phyloP scores from a whole-genome alignment of 23 red algal species.

The Pyropia haitanensis region DNA sequence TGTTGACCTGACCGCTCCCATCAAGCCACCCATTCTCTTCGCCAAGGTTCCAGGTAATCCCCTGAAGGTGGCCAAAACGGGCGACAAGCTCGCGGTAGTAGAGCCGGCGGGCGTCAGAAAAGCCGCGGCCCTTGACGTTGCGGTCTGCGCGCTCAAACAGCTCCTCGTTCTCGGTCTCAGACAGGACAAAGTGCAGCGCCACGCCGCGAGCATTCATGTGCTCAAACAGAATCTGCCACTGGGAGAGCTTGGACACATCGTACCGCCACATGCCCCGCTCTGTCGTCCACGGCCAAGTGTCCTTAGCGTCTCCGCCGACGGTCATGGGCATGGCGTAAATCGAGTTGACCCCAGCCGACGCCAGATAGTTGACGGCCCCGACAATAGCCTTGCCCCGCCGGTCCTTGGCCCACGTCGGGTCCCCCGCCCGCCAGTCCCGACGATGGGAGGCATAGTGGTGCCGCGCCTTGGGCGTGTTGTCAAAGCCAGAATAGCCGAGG shows the following conservation, averaged over 20 bases:
- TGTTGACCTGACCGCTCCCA: constrained; percentile 7
- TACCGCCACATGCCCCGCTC: constrained; percentile 11
- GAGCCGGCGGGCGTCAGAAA: constrained; percentile 14
- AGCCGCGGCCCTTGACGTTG: constrained; percentile 13
- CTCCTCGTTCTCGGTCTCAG: constrained; percentile 37
- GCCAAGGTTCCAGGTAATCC: constrained; percentile 20
- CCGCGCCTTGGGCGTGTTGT: constrained; percentile 2
- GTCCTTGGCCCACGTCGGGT: constrained; percentile 22
- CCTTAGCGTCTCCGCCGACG: constrained; percentile 31
- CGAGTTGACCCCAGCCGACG: constrained; percentile 22
- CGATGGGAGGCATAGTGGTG: constrained; percentile 3
- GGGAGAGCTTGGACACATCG: constrained; percentile 39
- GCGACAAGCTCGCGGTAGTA: constrained; percentile 55
- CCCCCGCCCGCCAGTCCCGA: constrained; percentile 35
- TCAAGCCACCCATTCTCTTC: constrained; percentile 49
- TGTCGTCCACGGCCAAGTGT: constrained; percentile 31
- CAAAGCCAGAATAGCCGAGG: constrained; percentile 8
- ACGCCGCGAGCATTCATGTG: constrained; percentile 29
- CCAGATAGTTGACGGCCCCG: constrained; percentile 45
- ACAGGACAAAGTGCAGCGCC: constrained; percentile 24
- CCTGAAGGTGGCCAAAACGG: constrained; percentile 44
- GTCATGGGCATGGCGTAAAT: constrained; percentile 3
- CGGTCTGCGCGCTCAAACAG: constrained; percentile 28
- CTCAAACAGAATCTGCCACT: constrained; percentile 38
- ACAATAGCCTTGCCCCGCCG: constrained; percentile 24